A percentile compares a stretch with the other conserved stretches of the same genome.
Evolutionary conservation across 2,329 filamentous ascomycete genomes (phyloP).

Genomic region (Erysiphe pulchra): DNA sequence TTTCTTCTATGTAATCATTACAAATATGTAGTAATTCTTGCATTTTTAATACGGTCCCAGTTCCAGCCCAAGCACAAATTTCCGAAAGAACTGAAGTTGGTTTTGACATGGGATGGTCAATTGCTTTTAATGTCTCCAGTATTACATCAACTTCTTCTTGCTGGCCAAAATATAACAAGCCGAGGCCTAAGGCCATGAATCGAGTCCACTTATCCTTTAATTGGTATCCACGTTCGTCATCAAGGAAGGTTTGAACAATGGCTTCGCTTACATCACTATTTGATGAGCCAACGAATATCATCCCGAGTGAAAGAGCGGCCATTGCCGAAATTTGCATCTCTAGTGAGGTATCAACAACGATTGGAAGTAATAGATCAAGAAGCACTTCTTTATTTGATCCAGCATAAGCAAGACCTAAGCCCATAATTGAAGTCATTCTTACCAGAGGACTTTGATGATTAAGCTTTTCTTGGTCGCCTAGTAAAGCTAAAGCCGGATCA

Average conservation of each 20-base stretch:
- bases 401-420: constrained; percentile 78
- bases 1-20: constrained; percentile 89
- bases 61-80: constrained; percentile 95
- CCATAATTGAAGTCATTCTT: constrained; percentile 76
- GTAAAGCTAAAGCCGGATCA: constrained; percentile 68
- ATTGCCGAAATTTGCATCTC: constrained; percentile 94
- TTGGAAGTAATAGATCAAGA: constrained; percentile 61
- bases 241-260: constrained; percentile 76
- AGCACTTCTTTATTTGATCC: constrained; percentile 80
- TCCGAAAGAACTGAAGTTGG: constrained; percentile 86
- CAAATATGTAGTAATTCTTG: constrained; percentile 95
- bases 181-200: constrained; percentile 83
- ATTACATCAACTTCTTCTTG: constrained; percentile 99
- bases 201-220: constrained; percentile 96
- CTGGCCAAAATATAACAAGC: constrained; percentile 80
- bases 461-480: constrained; percentile 59
- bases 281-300: constrained; percentile 81
- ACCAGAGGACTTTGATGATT: constrained; percentile 54
- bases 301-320: constrained; percentile 71
- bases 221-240: constrained; percentile 74
- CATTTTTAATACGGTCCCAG: constrained; percentile 86
- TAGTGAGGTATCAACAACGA: constrained; percentile 58
- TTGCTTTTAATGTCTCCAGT: constrained; percentile 83
- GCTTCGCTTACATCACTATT: constrained; percentile 78
- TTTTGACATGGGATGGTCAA: constrained; percentile 90